These are phyloP conservation scores for Ophiostoma tasmaniense DNA, from an alignment of 2,329 filamentous ascomycete genomes.

Conservation along the genomic window DNA sequence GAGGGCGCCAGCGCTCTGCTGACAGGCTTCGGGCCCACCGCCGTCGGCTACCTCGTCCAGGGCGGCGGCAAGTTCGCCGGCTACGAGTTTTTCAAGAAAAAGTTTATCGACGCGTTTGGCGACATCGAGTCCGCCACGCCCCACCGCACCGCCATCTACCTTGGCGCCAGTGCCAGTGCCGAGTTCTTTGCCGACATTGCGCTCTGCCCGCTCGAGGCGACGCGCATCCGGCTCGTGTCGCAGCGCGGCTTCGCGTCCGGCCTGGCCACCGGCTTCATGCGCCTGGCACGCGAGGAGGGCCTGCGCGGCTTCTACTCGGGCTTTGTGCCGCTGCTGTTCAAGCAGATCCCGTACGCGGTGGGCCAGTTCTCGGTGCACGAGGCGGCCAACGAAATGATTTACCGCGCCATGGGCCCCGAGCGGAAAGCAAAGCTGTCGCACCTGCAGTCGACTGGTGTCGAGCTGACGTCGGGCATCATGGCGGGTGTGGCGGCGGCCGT, in stretches of 20 bases:
- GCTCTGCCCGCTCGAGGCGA: constrained; percentile 86
- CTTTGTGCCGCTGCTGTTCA: constrained; percentile 78
- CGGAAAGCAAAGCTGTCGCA: constrained; percentile 60
- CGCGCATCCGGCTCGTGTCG: constrained; percentile 67
- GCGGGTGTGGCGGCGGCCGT: constrained; percentile 84
- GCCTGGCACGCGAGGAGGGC: constrained; percentile 69
- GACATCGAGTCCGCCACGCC: constrained; percentile 37
- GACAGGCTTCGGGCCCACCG: constrained; percentile 77
- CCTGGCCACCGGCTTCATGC: constrained; percentile 61
- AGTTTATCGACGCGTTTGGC: constrained; percentile 62
- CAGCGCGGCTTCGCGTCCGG: constrained; percentile 70
- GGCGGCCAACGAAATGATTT: constrained; percentile 73
- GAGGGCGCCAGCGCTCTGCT: constrained; percentile 74
- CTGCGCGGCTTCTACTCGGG: constrained; percentile 83
- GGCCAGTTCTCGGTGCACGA: constrained; percentile 93
- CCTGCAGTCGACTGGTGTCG: constrained; percentile 69
- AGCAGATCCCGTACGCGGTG: constrained; percentile 89
- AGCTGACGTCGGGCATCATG: constrained; percentile 76
- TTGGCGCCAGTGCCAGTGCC: constrained; percentile 59
- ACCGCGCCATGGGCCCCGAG: constrained; percentile 55
- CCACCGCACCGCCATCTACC: constrained; percentile 55
- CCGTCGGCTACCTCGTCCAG: constrained; percentile 81
- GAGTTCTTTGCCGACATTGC: constrained; percentile 71
- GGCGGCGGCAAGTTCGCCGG: constrained; percentile 86
- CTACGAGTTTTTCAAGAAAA: constrained; percentile 92